These are phyloP conservation scores for Tricharina praecox DNA, from an alignment of 495 filamentous ascomycete species.

Conservation along the genomic window DNA sequence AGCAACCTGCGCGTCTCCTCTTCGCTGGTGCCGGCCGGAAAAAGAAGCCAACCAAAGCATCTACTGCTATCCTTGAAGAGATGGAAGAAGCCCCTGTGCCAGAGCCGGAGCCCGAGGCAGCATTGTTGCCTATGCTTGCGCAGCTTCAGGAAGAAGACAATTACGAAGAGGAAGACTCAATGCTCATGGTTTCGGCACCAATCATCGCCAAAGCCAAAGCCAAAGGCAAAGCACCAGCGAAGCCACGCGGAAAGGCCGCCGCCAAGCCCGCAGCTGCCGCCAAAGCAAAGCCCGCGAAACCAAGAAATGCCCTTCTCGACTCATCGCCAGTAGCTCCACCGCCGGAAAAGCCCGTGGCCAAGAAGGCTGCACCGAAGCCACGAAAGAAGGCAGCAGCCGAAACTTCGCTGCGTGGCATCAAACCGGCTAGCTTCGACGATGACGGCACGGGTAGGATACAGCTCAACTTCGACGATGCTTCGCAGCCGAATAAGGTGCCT, in stretches of 20 bases:
- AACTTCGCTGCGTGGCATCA: slow-evolving; percentile 3
- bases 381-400: slow-evolving; percentile 4
- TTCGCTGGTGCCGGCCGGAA: slow-evolving; percentile 21
- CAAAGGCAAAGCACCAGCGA: slow-evolving; percentile 15
- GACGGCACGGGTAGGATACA: slow-evolving; percentile 20
- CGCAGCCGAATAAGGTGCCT: neutral
- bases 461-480: slow-evolving; percentile 9
- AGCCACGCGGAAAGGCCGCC: slow-evolving; percentile 51
- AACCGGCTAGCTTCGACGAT: slow-evolving; percentile 19
- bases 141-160: slow-evolving; percentile 27
- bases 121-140: slow-evolving; percentile 23
- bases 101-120: slow-evolving; percentile 26
- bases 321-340: too few relatives aligned
- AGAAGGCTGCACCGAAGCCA: slow-evolving; percentile 2
- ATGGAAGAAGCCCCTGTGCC: neutral
- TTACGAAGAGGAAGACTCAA: slow-evolving; percentile 26
- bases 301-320: slow-evolving; percentile 7
- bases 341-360: neutral
- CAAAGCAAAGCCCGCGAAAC: slow-evolving; percentile 31
- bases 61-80: neutral
- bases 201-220: neutral
- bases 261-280: slow-evolving; percentile 33
- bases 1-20: slow-evolving; percentile 12
- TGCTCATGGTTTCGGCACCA: neutral
- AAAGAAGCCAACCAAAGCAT: slow-evolving; percentile 8